Percentiles rank a stretch among this genome's conserved stretches.
These are phyloP conservation scores for Tricholoma terreum DNA, from an alignment of 768 basidiomycete species.

Conservation along the genomic window DNA sequence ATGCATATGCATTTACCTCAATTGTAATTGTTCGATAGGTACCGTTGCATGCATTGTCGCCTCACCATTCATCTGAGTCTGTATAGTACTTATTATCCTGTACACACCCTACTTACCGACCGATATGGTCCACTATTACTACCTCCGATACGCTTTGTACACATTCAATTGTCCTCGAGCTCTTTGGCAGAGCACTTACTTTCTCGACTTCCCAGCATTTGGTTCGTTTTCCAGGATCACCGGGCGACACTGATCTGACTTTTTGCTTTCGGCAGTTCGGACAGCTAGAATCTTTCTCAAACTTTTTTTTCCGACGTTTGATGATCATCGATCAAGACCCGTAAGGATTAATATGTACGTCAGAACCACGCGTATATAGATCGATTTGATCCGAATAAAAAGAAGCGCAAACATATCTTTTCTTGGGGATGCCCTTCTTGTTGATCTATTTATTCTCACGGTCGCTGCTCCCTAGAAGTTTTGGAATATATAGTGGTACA, in stretches of 20 bases:
- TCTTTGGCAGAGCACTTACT: no score
- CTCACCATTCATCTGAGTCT: conserved; percentile 1
- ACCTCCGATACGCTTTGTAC: no score
- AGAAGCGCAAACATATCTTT: background rate
- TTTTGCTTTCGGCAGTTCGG: background rate
- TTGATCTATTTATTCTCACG: background rate
- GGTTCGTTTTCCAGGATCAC: background rate
- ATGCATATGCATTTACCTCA: background rate
- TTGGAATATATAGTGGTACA: no score
- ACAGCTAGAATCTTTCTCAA: background rate
- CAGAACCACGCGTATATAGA: background rate
- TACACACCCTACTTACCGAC: background rate
- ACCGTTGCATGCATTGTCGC: conserved; percentile 5
- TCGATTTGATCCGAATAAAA: background rate
- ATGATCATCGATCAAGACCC: conserved; percentile 1
- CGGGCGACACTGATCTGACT: background rate
- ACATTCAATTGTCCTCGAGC: no score
- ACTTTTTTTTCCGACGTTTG: background rate
- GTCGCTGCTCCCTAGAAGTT: background rate
- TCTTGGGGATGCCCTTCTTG: background rate
- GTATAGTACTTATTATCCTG: conserved; percentile 1
- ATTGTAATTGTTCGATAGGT: background rate
- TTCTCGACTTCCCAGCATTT: background rate
- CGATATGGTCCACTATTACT: no score
- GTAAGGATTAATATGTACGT: background rate